A percentile compares a stretch with the other conserved stretches of the same genome.
phyloP scores from a whole-genome alignment of 345 rosid species.

The Eucalyptus leucophloia region DNA sequence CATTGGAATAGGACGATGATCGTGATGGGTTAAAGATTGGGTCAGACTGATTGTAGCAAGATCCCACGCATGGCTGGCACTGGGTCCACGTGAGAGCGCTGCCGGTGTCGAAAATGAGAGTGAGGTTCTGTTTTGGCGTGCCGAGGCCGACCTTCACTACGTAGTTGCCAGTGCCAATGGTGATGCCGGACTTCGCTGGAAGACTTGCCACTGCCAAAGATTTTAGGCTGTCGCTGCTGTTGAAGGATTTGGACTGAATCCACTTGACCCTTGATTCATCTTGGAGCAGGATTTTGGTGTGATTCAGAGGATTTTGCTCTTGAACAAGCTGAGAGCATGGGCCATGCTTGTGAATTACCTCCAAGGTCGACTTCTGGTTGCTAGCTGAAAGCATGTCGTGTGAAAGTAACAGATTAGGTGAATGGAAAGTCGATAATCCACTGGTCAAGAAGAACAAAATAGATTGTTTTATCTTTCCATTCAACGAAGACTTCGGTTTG shows the following conservation, averaged over 20 bases:
- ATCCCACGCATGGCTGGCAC: conserved; percentile 1
- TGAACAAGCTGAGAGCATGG: background rate
- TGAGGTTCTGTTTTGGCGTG: background rate
- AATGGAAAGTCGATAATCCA: background rate
- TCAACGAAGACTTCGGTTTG: background rate
- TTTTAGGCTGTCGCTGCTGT: background rate
- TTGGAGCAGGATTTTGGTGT: background rate
- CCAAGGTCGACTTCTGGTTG: background rate
- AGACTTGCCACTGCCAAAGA: background rate
- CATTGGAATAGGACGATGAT: background rate
- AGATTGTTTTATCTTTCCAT: background rate
- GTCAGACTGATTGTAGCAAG: conserved; percentile 4
- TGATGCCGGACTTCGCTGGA: background rate
- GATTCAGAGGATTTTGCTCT: background rate
- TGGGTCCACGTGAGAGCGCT: conserved; percentile 20
- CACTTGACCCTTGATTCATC: background rate
- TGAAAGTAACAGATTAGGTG: background rate
- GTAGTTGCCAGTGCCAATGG: background rate
- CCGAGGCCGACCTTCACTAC: background rate
- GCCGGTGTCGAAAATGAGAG: conserved; percentile 10
- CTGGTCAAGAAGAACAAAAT: background rate
- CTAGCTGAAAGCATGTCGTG: background rate
- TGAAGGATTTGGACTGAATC: background rate
- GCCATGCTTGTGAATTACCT: background rate
- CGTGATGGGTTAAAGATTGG: conserved; percentile 1